phyloP scores from a whole-genome alignment of 371 early-diverging fungal species.

The Massospora cicadina region DNA sequence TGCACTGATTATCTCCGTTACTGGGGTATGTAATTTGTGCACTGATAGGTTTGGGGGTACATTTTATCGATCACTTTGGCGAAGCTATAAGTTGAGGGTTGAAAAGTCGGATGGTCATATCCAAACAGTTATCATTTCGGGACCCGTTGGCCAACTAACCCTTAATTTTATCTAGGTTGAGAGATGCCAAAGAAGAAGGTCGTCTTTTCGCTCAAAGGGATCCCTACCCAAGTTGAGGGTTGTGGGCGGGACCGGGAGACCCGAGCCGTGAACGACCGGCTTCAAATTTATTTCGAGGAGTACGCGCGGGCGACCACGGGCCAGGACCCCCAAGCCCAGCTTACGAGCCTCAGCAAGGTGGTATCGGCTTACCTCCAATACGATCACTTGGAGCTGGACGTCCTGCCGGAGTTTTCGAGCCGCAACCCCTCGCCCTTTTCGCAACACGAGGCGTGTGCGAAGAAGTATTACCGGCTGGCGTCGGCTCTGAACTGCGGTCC shows the following conservation, averaged over 20 bases:
- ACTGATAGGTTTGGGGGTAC: too few relatives aligned
- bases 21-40: too few relatives aligned
- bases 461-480: background rate
- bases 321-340: background rate
- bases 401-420: background rate
- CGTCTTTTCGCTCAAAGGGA: background rate
- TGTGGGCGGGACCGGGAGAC: background rate
- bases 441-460: background rate
- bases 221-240: background rate
- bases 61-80: too few relatives aligned
- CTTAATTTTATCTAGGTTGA: too few relatives aligned
- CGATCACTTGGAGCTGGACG: background rate
- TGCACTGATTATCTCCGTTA: too few relatives aligned
- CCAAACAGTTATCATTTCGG: too few relatives aligned
- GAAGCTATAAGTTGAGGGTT: too few relatives aligned
- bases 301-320: background rate
- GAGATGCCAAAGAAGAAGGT: too few relatives aligned
- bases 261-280: background rate
- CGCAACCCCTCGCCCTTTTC: background rate
- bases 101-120: too few relatives aligned
- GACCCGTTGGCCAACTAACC: too few relatives aligned
- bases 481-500: background rate
- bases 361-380: background rate
- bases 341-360: background rate
- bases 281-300: background rate